Conservation (phyloP, 129 eudicot genomes). For the Flaveria linearis region DNA sequence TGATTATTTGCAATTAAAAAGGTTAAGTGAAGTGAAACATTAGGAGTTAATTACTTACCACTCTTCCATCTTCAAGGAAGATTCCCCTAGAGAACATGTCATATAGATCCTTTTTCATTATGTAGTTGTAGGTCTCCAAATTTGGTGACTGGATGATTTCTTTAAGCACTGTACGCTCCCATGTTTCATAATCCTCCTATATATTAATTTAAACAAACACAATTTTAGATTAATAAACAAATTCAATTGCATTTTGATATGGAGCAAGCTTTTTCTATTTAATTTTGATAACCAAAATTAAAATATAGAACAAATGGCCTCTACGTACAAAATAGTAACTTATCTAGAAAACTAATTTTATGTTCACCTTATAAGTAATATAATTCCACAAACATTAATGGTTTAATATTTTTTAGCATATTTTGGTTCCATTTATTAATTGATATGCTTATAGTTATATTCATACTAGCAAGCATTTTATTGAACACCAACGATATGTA, state of each 20-base stretch:
- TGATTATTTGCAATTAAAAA: not conserved
- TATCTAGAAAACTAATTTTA: not conserved
- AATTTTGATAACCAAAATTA: not conserved
- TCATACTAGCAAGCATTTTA: no score
- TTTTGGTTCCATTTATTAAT: not conserved
- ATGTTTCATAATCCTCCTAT: not conserved
- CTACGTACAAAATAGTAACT: no score
- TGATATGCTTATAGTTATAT: not conserved
- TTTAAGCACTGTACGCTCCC: not conserved
- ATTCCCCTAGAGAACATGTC: not conserved
- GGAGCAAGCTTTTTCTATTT: not conserved
- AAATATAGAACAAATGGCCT: no score
- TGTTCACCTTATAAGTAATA: not conserved
- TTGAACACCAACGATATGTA: no score
- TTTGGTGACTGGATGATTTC: not conserved
- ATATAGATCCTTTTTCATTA: constrained; percentile 4
- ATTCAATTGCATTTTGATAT: not conserved
- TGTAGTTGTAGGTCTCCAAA: not conserved
- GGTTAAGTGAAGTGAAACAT: not conserved
- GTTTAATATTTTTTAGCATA: no score
- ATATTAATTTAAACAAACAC: no score
- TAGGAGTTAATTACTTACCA: not conserved
- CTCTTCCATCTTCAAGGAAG: not conserved
- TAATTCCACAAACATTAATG: not conserved
- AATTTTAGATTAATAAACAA: no score